phyloP scores from a whole-genome alignment of 768 basidiomycete genomes.

The Lactarius hengduanensis region DNA sequence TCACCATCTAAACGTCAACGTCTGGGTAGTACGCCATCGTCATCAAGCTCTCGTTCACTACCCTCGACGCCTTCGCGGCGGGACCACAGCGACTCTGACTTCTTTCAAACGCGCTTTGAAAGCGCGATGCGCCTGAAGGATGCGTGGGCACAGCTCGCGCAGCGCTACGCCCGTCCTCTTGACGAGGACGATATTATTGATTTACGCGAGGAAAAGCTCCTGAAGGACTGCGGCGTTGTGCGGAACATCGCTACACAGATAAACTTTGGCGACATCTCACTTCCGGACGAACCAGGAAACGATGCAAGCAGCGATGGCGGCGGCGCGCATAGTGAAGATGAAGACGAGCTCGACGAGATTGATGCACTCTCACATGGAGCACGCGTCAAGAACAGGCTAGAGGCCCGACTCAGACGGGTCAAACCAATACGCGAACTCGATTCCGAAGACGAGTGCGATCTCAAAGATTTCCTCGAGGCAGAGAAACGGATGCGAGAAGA shows the following conservation, averaged over 20 bases:
- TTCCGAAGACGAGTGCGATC: constrained; percentile 58
- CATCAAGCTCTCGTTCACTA: constrained; percentile 32
- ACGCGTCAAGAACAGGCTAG: constrained; percentile 36
- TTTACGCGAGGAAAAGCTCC: constrained; percentile 55
- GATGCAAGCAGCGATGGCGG: constrained; percentile 41
- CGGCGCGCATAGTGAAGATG: constrained; percentile 44
- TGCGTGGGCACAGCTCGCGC: constrained; percentile 66
- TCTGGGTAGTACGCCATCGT: constrained; percentile 46
- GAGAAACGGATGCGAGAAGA: constrained; percentile 52
- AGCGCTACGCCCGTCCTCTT: constrained; percentile 61
- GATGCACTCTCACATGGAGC: constrained; percentile 46
- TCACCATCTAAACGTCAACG: constrained; percentile 52
- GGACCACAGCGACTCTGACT: constrained; percentile 37
- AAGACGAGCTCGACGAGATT: constrained; percentile 58
- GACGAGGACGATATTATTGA: constrained; percentile 84
- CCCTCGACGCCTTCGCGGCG: constrained; percentile 27
- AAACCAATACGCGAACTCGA: constrained; percentile 46
- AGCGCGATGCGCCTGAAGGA: constrained; percentile 56
- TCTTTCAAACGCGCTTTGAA: constrained; percentile 55
- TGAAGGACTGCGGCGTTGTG: constrained; percentile 70
- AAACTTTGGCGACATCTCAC: constrained; percentile 53
- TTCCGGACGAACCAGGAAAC: constrained; percentile 35
- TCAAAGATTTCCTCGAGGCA: constrained; percentile 64
- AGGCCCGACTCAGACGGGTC: constrained; percentile 34
- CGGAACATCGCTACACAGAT: constrained; percentile 42